Percentiles rank a stretch among this genome's conserved stretches.
These are phyloP conservation scores for Yamadazyma paraphyllophila DNA, from an alignment of 805 yeast species.

Conservation along the genomic window DNA sequence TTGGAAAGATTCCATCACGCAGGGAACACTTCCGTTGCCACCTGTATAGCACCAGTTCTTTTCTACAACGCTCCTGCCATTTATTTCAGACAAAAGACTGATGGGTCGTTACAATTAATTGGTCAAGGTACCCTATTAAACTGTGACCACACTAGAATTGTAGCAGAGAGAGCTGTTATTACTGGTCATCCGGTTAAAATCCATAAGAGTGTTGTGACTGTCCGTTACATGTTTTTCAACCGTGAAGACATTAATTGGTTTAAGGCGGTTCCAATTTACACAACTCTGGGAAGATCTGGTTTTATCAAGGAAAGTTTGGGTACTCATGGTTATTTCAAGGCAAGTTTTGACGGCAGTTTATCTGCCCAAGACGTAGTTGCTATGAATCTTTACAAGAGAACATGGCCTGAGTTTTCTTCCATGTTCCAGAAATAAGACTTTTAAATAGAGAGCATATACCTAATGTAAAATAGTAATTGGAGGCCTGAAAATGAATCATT, in stretches of 20 bases:
- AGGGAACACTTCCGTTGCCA: slow-evolving; percentile 68
- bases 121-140: slow-evolving; percentile 91
- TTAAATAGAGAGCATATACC: slow-evolving; percentile 1
- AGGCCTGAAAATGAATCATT: neutral
- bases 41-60: slow-evolving; percentile 83
- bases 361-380: slow-evolving; percentile 91
- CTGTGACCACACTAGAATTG: slow-evolving; percentile 77
- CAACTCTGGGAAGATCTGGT: slow-evolving; percentile 91
- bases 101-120: slow-evolving; percentile 60
- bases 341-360: slow-evolving; percentile 86
- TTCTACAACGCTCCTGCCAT: slow-evolving; percentile 84
- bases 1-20: slow-evolving; percentile 80
- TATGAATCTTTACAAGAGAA: slow-evolving; percentile 90
- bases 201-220: slow-evolving; percentile 86
- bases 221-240: slow-evolving; percentile 96
- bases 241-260: slow-evolving; percentile 84
- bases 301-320: slow-evolving; percentile 94
- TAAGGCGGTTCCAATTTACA: slow-evolving; percentile 88
- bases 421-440: slow-evolving; percentile 2
- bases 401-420: slow-evolving; percentile 69
- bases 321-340: slow-evolving; percentile 97
- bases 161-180: slow-evolving; percentile 83
- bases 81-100: slow-evolving; percentile 61
- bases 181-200: slow-evolving; percentile 96
- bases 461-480: slow-evolving; percentile 3